phyloP scores from a whole-genome alignment of 495 filamentous ascomycete genomes.

The Xylaria curta region DNA sequence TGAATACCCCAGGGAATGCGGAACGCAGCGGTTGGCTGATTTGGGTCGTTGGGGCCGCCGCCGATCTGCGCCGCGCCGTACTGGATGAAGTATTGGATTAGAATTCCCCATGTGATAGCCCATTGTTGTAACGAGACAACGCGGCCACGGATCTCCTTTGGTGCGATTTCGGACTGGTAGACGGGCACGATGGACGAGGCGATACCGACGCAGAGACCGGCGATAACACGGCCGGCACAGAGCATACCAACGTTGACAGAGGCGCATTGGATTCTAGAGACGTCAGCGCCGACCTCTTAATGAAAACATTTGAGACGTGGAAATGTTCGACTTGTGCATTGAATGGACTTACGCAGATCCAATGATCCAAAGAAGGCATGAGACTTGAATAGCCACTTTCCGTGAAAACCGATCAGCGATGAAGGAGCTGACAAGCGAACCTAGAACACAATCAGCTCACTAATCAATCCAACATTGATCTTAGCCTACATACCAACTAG shows the following conservation, averaged over 20 bases:
- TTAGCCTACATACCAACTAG: constrained; percentile 53
- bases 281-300: background rate
- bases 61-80: constrained; percentile 69
- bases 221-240: constrained; percentile 71
- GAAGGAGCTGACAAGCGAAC: constrained; percentile 68
- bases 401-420: constrained; percentile 72
- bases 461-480: background rate
- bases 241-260: constrained; percentile 68
- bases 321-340: background rate
- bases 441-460: constrained; percentile 11
- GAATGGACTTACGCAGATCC: constrained; percentile 61
- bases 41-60: constrained; percentile 63
- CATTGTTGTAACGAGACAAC: constrained; percentile 78
- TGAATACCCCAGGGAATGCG: constrained; percentile 79
- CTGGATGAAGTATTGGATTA: constrained; percentile 74
- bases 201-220: constrained; percentile 77
- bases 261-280: constrained; percentile 61
- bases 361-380: constrained; percentile 71
- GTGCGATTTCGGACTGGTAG: constrained; percentile 80
- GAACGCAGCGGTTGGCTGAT: constrained; percentile 65
- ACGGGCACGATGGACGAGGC: constrained; percentile 77
- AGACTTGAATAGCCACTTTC: constrained; percentile 72
- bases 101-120: constrained; percentile 76
- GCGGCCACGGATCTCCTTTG: constrained; percentile 78
- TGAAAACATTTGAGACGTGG: background rate